phyloP scores from a whole-genome alignment of 345 rosid species.

The Citrus reticulata region DNA sequence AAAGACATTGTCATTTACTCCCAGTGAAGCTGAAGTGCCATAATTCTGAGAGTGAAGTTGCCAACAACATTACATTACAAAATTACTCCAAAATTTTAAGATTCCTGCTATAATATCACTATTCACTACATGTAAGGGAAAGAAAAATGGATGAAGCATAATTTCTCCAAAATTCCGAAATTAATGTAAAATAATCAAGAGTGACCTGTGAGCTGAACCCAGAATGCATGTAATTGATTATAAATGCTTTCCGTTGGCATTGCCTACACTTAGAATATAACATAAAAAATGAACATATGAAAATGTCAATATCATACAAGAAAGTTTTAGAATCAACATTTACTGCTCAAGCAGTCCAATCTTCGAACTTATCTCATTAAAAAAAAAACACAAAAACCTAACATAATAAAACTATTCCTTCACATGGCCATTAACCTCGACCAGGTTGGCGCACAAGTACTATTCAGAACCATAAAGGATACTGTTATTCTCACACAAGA shows the following conservation, averaged over 20 bases:
- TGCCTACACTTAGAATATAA: neutral
- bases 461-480: neutral
- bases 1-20: constrained; percentile 19
- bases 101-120: neutral
- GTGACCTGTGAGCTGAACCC: neutral
- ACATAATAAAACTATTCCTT: neutral
- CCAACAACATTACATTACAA: neutral
- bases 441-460: neutral
- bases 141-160: neutral
- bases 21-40: constrained; percentile 16
- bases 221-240: neutral
- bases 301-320: neutral
- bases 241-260: neutral
- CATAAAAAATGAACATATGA: neutral
- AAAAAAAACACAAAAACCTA: neutral
- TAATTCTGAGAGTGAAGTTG: constrained; percentile 20
- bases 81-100: neutral
- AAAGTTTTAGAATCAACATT: neutral
- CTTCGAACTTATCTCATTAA: neutral
- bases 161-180: neutral
- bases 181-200: neutral
- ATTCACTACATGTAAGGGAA: neutral
- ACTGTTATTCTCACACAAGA: neutral
- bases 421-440: neutral
- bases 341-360: neutral